These are phyloP conservation scores for Daldinia concentrica DNA, from an alignment of 495 filamentous ascomycete species.

Conservation along the genomic window DNA sequence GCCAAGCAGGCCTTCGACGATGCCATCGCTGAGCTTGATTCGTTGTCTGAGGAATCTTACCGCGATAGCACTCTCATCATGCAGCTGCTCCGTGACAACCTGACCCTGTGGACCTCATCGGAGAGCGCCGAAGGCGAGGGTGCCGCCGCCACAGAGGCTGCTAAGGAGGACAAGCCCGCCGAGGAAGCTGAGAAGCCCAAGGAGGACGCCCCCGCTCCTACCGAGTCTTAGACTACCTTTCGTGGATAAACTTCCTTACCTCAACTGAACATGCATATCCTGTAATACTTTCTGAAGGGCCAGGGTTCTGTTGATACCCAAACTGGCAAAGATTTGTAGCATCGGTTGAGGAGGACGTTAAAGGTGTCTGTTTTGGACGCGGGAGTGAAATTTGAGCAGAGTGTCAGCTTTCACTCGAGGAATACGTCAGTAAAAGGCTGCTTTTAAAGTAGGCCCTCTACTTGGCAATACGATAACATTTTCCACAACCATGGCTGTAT, in stretches of 20 bases:
- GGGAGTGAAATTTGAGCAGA: constrained; percentile 44
- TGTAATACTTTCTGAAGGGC: constrained; percentile 38
- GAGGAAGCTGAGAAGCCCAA: constrained; percentile 63
- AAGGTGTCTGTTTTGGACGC: constrained; percentile 43
- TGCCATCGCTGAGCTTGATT: constrained; percentile 98
- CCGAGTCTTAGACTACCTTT: constrained; percentile 45
- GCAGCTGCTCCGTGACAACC: constrained; percentile 99
- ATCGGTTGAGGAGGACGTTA: constrained; percentile 41
- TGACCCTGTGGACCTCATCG: constrained; percentile 99
- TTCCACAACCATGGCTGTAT: constrained; percentile 41
- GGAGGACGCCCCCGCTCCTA: constrained; percentile 59
- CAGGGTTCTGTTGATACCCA: constrained; percentile 46
- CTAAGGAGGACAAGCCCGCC: constrained; percentile 62
- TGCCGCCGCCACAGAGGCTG: constrained; percentile 70
- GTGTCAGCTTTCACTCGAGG: constrained; percentile 41
- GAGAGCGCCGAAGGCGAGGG: constrained; percentile 86
- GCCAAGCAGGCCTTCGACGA: constrained; percentile 99
- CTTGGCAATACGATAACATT: constrained; percentile 42
- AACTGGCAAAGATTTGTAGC: constrained; percentile 43
- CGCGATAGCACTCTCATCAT: constrained; percentile 99
- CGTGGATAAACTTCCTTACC: constrained; percentile 41
- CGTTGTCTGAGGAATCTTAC: constrained; percentile 98
- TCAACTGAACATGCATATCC: constrained; percentile 45
- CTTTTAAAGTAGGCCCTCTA: constrained; percentile 41
- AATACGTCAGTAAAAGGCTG: constrained; percentile 42